These are phyloP conservation scores for Irpex lacteus DNA, from an alignment of 1,284 basidiomycete species.

Conservation along the genomic window DNA sequence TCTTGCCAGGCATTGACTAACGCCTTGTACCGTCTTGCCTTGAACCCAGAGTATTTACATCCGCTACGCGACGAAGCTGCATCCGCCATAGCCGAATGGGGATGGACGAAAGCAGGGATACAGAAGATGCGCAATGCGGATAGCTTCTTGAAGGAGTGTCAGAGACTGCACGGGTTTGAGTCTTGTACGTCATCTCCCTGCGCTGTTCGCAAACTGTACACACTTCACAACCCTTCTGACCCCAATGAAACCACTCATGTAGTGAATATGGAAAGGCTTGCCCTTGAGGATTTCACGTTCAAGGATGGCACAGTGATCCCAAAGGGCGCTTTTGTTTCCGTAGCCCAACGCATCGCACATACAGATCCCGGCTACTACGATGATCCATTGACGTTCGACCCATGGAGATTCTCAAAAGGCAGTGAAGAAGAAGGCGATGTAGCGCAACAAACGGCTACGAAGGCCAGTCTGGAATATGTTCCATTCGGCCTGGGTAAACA, in stretches of 20 bases:
- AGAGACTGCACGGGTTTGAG: slow-evolving; percentile 31
- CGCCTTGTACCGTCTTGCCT: slow-evolving; percentile 34
- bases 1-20: slow-evolving; percentile 30
- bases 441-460: slow-evolving; percentile 23
- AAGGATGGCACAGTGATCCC: slow-evolving; percentile 36
- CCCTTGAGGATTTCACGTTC: slow-evolving; percentile 37
- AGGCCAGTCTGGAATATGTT: slow-evolving; percentile 21
- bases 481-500: slow-evolving; percentile 28
- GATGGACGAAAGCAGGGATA: slow-evolving; percentile 42
- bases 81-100: slow-evolving; percentile 32
- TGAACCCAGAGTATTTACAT: slow-evolving; percentile 34
- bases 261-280: slow-evolving; percentile 33
- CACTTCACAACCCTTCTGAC: too few species aligned
- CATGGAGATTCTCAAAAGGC: slow-evolving; percentile 35
- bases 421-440: slow-evolving; percentile 21
- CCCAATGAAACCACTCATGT: background rate
- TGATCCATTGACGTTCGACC: slow-evolving; percentile 31
- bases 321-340: slow-evolving; percentile 27
- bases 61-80: slow-evolving; percentile 44
- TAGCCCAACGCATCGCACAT: slow-evolving; percentile 23
- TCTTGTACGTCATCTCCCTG: slow-evolving; percentile 21
- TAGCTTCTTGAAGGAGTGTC: slow-evolving; percentile 45
- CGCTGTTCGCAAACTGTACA: too few species aligned
- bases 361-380: slow-evolving; percentile 32
- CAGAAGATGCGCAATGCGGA: slow-evolving; percentile 42